Base-by-base conservation (phyloP, 768 basidiomycete species). In the Trametes gibbosa region DNA sequence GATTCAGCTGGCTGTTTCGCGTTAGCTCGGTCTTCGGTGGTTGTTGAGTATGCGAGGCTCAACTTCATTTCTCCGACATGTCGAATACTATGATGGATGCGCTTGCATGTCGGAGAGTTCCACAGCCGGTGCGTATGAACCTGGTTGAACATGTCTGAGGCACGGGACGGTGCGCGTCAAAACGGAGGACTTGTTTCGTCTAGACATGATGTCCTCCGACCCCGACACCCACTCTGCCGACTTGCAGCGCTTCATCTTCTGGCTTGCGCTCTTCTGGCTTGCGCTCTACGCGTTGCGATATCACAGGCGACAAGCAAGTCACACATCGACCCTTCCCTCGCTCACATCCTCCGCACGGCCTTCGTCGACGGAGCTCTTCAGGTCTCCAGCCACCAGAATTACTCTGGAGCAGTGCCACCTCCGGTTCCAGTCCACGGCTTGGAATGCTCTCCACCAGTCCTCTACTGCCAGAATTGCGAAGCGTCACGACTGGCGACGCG, bases 361-460 rank as follows among this genome's bases (percentile, higher is more conserved):
- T 17, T 58, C 48, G 47, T 65, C 53, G 59, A 62, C 53, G 12
- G 54, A 56, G 1, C 42, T 58, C 32, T 46, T 56, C 50, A 46
- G 14, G 47, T 50, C 63, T 10, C 40, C 50, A 25, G 19, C 34
- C 24, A 53, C 58, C 17, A 57, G 53, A 3, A 56, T 68, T 16
- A 65, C 64, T 1, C 49, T 70, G 6, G 34, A 49, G 16, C 61
- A 69, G 40, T 40, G 71, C 43, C 69, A 70, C 55, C 61, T 76
- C 34, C 69, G 69, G 16, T 57, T 85, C 55, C 77, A 82, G 63
- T 84, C 84, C 0, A 75, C 80, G 0, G 73, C 70, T 1, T 79
- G 77, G 71, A 87, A 87, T 61, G 63, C 60, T 4, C 46, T 64
- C 2, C 84, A 87, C 60, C 83, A 85, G 64, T 25, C 58, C 13